phyloP scores from a whole-genome alignment of 371 early-diverging fungal species.

The Mucor indicus region DNA sequence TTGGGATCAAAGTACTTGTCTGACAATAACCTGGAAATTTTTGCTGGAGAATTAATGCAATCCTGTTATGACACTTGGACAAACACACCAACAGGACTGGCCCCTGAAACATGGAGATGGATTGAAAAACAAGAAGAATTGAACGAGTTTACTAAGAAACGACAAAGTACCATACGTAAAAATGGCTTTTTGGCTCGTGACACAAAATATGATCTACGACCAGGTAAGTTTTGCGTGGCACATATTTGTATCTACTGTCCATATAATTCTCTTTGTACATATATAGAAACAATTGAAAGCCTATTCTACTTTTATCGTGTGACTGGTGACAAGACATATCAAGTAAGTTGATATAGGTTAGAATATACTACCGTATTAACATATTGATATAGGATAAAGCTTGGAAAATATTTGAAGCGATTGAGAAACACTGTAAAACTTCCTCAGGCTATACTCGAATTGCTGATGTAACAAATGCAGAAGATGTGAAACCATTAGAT shows the following conservation, averaged over 20 bases:
- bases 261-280: too few relatives aligned
- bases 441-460: constrained; percentile 64
- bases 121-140: constrained; percentile 26
- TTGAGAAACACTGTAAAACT: constrained; percentile 65
- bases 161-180: constrained; percentile 22
- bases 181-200: constrained; percentile 24
- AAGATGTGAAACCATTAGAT: constrained; percentile 19
- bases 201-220: constrained; percentile 45
- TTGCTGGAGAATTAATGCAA: constrained; percentile 39
- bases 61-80: constrained; percentile 38
- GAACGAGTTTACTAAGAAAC: constrained; percentile 12
- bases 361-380: background rate
- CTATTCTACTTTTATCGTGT: constrained; percentile 72
- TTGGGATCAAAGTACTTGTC: constrained; percentile 35
- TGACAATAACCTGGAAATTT: constrained; percentile 10
- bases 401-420: constrained; percentile 62
- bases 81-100: constrained; percentile 33
- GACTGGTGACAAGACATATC: constrained; percentile 68
- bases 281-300: constrained; percentile 72
- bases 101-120: constrained; percentile 51
- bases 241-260: too few relatives aligned
- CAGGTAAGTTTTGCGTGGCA: too few relatives aligned
- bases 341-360: constrained; percentile 22
- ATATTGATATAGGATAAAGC: constrained; percentile 51
- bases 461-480: constrained; percentile 40